Conservation (phyloP, 331 rosid genomes). For the Telfairia occidentalis region DNA sequence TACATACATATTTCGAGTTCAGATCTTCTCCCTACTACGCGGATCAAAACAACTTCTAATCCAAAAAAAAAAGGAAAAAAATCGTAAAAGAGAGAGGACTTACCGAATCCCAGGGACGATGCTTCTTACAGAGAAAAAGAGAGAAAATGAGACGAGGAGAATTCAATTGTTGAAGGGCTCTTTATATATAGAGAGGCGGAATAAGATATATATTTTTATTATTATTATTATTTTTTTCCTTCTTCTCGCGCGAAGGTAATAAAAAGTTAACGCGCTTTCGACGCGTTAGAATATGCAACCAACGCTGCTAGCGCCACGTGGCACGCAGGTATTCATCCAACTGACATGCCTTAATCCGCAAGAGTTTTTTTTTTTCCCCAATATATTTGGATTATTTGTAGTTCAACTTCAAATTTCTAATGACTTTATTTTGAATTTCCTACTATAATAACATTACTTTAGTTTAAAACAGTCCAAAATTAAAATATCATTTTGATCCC, state of each 20-base stretch:
- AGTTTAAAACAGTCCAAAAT: too few species aligned
- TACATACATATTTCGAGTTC: background rate
- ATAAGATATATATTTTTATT: background rate
- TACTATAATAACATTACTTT: background rate
- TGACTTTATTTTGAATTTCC: background rate
- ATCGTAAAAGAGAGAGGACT: background rate
- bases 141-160: background rate
- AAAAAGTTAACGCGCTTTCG: background rate
- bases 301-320: background rate
- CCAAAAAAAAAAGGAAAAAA: background rate
- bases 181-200: background rate
- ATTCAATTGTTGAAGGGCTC: background rate
- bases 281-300: constrained; percentile 7
- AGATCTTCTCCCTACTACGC: background rate
- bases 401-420: background rate
- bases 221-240: background rate
- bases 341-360: background rate
- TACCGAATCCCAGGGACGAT: background rate
- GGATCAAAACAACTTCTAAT: background rate
- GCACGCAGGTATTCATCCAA: background rate
- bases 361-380: background rate
- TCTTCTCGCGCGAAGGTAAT: background rate
- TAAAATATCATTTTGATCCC: too few species aligned
- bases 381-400: background rate
- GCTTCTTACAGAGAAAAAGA: background rate